Percentiles rank a stretch among this genome's conserved stretches.
phyloP scores from a whole-genome alignment of 2,329 filamentous ascomycete species.

The Amphichorda felina region DNA sequence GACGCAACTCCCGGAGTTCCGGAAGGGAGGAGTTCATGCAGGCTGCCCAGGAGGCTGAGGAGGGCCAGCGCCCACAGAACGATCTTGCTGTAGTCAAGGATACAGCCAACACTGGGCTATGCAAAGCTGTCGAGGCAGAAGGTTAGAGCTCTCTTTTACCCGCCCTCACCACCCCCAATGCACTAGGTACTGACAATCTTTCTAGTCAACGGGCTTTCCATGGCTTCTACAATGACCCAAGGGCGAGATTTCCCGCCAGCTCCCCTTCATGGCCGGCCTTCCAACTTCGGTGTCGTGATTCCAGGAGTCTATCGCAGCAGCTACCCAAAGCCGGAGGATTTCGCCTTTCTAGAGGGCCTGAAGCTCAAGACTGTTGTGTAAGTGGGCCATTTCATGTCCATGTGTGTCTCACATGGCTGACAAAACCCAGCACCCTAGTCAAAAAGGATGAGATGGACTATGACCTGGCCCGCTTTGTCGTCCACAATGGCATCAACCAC shows the following conservation, averaged over 20 bases:
- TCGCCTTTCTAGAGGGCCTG: slow-evolving; percentile 54
- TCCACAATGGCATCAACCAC: slow-evolving; percentile 56
- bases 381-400: slow-evolving; percentile 15
- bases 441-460: slow-evolving; percentile 45
- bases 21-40: slow-evolving; percentile 12
- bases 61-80: slow-evolving; percentile 6
- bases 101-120: slow-evolving; percentile 1
- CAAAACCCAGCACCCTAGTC: slow-evolving; percentile 42
- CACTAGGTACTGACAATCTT: no score
- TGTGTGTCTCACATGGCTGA: not conserved
- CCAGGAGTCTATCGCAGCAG: slow-evolving; percentile 71
- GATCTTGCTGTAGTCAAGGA: not conserved
- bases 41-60: slow-evolving; percentile 10
- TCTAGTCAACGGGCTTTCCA: no score
- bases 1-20: slow-evolving; percentile 16
- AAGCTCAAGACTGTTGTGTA: slow-evolving; percentile 71
- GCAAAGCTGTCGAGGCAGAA: slow-evolving; percentile 3
- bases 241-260: slow-evolving; percentile 5
- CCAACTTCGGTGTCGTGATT: slow-evolving; percentile 67
- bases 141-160: not conserved
- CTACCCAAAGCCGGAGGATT: slow-evolving; percentile 63
- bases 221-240: no score
- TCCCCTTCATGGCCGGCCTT: slow-evolving; percentile 28
- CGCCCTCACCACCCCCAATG: no score
- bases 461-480: slow-evolving; percentile 50